These are phyloP conservation scores for Xylariales sp. DNA, from an alignment of 2,329 filamentous ascomycete species.

Conservation along the genomic window DNA sequence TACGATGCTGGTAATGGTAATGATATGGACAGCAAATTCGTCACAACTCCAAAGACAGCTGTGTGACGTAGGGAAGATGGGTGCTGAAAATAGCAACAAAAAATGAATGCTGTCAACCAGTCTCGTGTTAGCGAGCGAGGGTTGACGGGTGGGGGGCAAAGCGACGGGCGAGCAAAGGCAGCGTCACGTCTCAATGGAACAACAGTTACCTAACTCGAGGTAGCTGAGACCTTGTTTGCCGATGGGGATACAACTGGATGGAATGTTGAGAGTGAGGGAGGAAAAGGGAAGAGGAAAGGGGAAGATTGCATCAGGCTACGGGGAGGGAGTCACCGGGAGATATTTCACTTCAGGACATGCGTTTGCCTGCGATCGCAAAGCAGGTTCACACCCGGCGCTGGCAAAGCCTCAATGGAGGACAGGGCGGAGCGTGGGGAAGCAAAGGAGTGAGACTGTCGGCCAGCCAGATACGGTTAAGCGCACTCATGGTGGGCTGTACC, in stretches of 20 bases:
- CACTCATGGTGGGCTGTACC: conserved; percentile 6
- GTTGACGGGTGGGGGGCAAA: conserved; percentile 3
- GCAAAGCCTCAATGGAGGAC: conserved; percentile 18
- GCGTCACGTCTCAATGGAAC: too few relatives aligned
- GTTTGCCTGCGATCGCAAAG: too few relatives aligned
- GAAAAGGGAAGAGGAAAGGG: conserved; percentile 17
- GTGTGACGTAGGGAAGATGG: too few relatives aligned
- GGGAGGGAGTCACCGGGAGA: conserved; percentile 27
- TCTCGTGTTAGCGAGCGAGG: too few relatives aligned
- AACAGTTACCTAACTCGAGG: conserved; percentile 12
- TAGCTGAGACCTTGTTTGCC: conserved; percentile 11
- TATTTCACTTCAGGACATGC: conserved; percentile 31
- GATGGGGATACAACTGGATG: too few relatives aligned
- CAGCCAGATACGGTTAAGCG: conserved; percentile 5
- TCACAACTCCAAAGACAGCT: too few relatives aligned
- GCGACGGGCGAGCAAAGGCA: too few relatives aligned
- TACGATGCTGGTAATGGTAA: neutral
- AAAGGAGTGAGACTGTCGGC: conserved; percentile 7
- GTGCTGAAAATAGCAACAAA: too few relatives aligned
- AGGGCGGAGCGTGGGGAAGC: conserved; percentile 5
- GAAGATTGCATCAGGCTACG: too few relatives aligned
- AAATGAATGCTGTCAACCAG: conserved; percentile 2
- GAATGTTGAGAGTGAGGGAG: too few relatives aligned
- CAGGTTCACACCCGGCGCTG: too few relatives aligned
- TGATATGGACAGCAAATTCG: too few relatives aligned